Conservation (phyloP, 2,329 filamentous ascomycete species). For the Calonectria pauciramosa region DNA sequence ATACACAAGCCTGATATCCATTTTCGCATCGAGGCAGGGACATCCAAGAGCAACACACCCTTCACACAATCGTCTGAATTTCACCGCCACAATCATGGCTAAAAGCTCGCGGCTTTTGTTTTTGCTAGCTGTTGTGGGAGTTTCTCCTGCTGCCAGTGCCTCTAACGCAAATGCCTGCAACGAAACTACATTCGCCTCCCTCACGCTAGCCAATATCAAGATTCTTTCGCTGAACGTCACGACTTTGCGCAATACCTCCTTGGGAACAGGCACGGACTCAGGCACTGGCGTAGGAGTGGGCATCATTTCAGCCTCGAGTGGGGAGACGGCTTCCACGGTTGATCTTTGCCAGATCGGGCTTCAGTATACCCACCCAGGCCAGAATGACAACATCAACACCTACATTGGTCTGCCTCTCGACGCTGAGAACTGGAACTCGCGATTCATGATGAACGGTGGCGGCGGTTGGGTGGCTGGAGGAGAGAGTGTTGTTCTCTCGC, state of each 20-base stretch:
- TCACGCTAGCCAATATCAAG: neutral
- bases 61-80: neutral
- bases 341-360: conserved; percentile 28
- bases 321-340: neutral
- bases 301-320: neutral
- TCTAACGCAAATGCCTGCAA: neutral
- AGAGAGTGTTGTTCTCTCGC: neutral
- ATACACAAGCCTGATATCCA: neutral
- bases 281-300: conserved; percentile 1
- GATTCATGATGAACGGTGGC: conserved; percentile 31
- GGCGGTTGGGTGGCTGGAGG: conserved; percentile 32
- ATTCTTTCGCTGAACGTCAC: neutral
- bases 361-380: conserved; percentile 31
- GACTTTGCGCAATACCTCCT: neutral
- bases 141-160: neutral
- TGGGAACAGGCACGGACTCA: neutral
- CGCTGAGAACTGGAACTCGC: conserved; percentile 27
- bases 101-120: neutral
- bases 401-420: conserved; percentile 21
- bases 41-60: neutral
- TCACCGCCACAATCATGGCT: neutral
- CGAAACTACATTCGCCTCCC: neutral
- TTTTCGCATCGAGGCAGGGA: neutral
- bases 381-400: conserved; percentile 30
- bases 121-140: neutral